Evolutionary conservation across 805 yeast genomes (phyloP).

Genomic region (Pichia deserticola): DNA sequence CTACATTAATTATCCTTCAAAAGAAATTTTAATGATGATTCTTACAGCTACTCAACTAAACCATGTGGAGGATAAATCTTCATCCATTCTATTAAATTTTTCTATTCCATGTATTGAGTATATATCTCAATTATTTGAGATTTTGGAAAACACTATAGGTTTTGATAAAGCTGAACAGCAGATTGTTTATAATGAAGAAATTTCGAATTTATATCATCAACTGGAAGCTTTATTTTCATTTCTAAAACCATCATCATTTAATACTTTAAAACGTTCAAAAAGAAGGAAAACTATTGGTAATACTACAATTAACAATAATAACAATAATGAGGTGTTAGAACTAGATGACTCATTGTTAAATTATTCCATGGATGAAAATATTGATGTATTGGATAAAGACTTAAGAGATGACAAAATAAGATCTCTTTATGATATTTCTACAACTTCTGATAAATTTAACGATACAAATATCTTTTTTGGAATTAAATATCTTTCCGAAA

Average conservation of each 20-base stretch:
- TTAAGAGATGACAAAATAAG: slow-evolving; percentile 1
- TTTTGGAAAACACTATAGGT: not conserved
- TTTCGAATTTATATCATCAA: not conserved
- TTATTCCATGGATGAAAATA: slow-evolving; percentile 1
- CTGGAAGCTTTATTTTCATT: not conserved
- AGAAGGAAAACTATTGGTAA: not conserved
- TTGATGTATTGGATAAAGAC: not conserved
- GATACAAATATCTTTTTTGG: slow-evolving; percentile 4
- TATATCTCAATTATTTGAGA: not conserved
- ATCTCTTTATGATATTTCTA: slow-evolving; percentile 4
- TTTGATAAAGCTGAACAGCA: not conserved
- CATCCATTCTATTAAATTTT: not conserved
- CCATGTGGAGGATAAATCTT: slow-evolving; percentile 1
- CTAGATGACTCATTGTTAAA: not conserved
- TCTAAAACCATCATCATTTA: not conserved
- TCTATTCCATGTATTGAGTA: slow-evolving; percentile 3
- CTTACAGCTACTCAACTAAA: slow-evolving; percentile 6
- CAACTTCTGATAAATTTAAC: slow-evolving; percentile 4
- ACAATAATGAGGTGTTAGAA: not conserved
- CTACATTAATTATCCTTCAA: slow-evolving; percentile 5
- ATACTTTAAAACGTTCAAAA: not conserved
- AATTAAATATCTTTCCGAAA: not conserved
- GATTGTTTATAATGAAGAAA: not conserved
- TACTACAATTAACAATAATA: not conserved
- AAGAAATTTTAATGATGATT: slow-evolving; percentile 3